Conservation (phyloP, 108 stramenopile species). For the Discostella stelligeroides region DNA sequence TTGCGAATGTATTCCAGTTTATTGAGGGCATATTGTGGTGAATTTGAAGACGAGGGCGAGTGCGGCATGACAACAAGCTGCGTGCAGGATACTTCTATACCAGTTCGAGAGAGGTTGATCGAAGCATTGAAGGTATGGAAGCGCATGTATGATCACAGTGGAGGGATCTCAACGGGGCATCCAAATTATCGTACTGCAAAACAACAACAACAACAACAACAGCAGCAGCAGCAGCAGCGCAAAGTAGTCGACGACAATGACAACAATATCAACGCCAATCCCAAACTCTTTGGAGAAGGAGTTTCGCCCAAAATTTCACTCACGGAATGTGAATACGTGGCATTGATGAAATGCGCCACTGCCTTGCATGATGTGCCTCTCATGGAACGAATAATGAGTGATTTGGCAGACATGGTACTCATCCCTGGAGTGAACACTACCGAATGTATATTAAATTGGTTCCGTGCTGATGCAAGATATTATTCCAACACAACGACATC, state of each 20-base stretch:
- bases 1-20: constrained; percentile 76
- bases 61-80: too few relatives aligned
- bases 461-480: constrained; percentile 37
- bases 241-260: too few relatives aligned
- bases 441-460: constrained; percentile 72
- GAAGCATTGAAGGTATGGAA: constrained; percentile 67
- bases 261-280: too few relatives aligned
- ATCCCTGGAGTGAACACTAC: constrained; percentile 68
- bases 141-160: constrained; percentile 52
- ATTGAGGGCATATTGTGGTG: constrained; percentile 66
- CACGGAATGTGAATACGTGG: constrained; percentile 73
- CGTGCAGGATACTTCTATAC: too few relatives aligned
- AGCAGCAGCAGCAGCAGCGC: too few relatives aligned
- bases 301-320: constrained; percentile 47
- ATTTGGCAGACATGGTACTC: constrained; percentile 78
- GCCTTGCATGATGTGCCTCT: constrained; percentile 49
- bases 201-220: constrained; percentile 4
- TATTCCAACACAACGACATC: not conserved
- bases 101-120: constrained; percentile 34
- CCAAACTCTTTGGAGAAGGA: constrained; percentile 50
- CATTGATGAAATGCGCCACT: constrained; percentile 63
- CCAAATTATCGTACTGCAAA: constrained; percentile 6
- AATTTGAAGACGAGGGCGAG: too few relatives aligned
- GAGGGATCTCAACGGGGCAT: constrained; percentile 27
- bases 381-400: constrained; percentile 67